Percentiles rank a stretch among this genome's conserved stretches.
Evolutionary conservation across 768 basidiomycete species (phyloP).

Genomic region (Russula abietina): DNA sequence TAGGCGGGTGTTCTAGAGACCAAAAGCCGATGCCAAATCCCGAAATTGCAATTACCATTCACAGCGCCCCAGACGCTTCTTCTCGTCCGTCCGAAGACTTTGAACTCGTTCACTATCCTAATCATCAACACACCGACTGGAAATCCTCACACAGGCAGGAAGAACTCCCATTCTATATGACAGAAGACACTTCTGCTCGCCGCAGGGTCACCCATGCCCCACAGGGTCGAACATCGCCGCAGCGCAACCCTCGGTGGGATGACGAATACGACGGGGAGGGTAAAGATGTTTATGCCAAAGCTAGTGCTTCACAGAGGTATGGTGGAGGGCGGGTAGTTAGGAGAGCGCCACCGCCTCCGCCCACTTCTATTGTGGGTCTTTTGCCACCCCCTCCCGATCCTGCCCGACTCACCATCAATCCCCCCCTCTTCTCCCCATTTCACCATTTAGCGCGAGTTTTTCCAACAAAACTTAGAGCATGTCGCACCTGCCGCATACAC

Average conservation of each 20-base stretch:
- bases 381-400: background rate
- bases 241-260: constrained; percentile 29
- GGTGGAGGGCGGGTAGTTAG: constrained; percentile 46
- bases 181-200: constrained; percentile 42
- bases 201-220: constrained; percentile 38
- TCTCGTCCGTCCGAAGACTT: constrained; percentile 59
- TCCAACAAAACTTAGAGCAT: constrained; percentile 74
- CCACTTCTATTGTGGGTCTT: constrained; percentile 42
- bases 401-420: background rate
- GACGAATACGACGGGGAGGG: constrained; percentile 51
- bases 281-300: constrained; percentile 56
- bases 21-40: constrained; percentile 50
- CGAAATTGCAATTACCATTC: constrained; percentile 68
- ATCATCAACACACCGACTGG: constrained; percentile 31
- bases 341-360: constrained; percentile 55
- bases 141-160: constrained; percentile 33
- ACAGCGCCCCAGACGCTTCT: constrained; percentile 45
- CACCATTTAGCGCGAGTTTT: constrained; percentile 56
- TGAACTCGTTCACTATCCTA: constrained; percentile 62
- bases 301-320: constrained; percentile 31
- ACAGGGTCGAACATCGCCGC: constrained; percentile 25
- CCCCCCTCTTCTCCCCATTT: background rate
- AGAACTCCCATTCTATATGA: constrained; percentile 47
- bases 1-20: constrained; percentile 6
- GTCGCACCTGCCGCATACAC: constrained; percentile 82